Base-by-base conservation (phyloP, 2,329 filamentous ascomycete species). In the Aspergillus versicolor region DNA sequence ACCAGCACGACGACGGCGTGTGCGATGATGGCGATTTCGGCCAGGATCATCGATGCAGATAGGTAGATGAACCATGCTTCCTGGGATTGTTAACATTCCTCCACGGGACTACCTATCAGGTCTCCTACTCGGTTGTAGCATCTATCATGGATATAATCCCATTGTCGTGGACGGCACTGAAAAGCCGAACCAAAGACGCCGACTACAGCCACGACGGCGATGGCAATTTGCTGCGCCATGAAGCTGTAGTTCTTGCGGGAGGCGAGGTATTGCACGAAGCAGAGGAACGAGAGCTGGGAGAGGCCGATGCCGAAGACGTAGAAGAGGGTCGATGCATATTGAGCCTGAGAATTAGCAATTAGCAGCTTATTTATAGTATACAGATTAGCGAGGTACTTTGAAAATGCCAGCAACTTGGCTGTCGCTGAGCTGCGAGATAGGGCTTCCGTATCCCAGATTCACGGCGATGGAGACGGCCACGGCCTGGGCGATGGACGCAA, bases 211-310 rank as follows among this genome's bases (percentile, higher is more conserved):
- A 44, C 42, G 5, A 44, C 11, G 2, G 42, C 42, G 19, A 44
- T 54, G 7, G 62, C 54, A 3, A 32, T 41, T 38, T 62, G 62
- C 41, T 63, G 54, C 2, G 54, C 32, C 24, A 46, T 46, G 15
- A 61, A 61, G 44, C 62, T 54, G 22, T 50, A 44, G 22, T 63
- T 59, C 45, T 67, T 63, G 47, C 61, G 61, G 19, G 45, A 63
- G 6, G 65, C 64, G 13, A 68, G 52, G 24, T 55, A 61, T 11
- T 61, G 55, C 32, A 67, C 63, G 42, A 68, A 68, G 3, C 54
- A 37, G 6, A 60, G 61, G n/a, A 68, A 51, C 2, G 66, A 68
- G 41, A 68, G 44, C 45, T 68, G 67, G 8, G 66, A 68, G 34
- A 66, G 51, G 11, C 44, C 54, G 17, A 68, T 58, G 38, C 65